Evolutionary conservation across 176 grass and related monocot genomes (phyloP).

Genomic region (Bothriochloa decipiens): DNA sequence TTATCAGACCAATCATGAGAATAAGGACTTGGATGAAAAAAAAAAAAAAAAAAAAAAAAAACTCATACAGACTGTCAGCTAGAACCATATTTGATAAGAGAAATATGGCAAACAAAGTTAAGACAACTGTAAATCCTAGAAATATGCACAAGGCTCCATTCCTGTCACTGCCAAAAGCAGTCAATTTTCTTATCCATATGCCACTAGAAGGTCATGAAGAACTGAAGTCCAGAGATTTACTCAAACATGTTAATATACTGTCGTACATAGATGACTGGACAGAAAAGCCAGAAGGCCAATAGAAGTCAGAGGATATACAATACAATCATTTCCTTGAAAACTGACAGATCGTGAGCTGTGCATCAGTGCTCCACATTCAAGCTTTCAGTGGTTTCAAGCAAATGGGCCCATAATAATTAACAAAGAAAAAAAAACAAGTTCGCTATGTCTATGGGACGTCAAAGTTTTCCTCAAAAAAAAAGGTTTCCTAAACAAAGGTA

Average conservation of each 20-base stretch:
- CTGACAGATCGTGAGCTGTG: slow-evolving; percentile 1
- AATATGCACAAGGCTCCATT: background rate
- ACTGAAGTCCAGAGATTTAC: background rate
- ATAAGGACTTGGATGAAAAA: background rate
- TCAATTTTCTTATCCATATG: slow-evolving; percentile 18
- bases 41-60: too few species aligned
- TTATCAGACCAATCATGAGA: slow-evolving; percentile 20
- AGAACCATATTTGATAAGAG: background rate
- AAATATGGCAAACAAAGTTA: background rate
- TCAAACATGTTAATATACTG: background rate
- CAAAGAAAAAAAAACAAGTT: slow-evolving; percentile 26
- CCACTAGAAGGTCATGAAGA: slow-evolving; percentile 10
- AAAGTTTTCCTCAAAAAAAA: background rate
- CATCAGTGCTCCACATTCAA: background rate
- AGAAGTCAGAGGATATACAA: slow-evolving; percentile 21
- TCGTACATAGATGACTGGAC: slow-evolving; percentile 10
- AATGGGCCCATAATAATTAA: slow-evolving; percentile 27
- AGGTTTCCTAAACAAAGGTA: background rate
- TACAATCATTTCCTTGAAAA: slow-evolving; percentile 14
- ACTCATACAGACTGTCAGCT: background rate
- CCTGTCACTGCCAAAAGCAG: slow-evolving; percentile 6
- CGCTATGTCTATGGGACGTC: background rate
- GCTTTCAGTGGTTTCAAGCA: slow-evolving; percentile 28
- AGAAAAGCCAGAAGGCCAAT: slow-evolving; percentile 19
- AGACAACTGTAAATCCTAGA: background rate